These are phyloP conservation scores for Myxozyma melibiosi DNA, from an alignment of 805 yeast genomes.

Conservation along the genomic window DNA sequence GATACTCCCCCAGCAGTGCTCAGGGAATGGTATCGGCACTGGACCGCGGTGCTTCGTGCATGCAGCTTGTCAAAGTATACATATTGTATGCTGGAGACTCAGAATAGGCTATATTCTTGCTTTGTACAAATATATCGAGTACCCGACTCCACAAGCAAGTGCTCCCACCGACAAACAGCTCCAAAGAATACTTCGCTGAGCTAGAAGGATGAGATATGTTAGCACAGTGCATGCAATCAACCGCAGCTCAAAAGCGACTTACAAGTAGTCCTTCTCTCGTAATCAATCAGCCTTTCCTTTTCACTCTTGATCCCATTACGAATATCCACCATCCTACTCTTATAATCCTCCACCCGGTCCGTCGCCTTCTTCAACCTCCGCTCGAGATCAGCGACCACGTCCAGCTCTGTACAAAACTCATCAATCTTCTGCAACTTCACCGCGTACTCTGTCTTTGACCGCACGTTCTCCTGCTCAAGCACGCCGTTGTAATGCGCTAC, in stretches of 20 bases:
- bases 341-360: conserved; percentile 12
- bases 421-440: conserved; percentile 19
- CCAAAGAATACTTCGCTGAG: conserved; percentile 16
- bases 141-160: not conserved
- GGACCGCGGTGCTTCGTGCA: too few species aligned
- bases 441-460: conserved; percentile 8
- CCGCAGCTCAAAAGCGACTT: not conserved
- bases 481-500: not conserved
- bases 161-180: conserved; percentile 2
- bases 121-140: not conserved
- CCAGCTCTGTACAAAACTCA: conserved; percentile 14
- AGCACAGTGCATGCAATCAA: not conserved
- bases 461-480: conserved; percentile 13
- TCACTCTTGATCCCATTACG: conserved; percentile 5
- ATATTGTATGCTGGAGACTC: not conserved
- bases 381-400: conserved; percentile 12
- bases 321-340: conserved; percentile 1
- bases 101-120: not conserved
- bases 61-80: not conserved
- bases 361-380: conserved; percentile 10
- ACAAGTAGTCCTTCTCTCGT: conserved; percentile 8
- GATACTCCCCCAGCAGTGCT: too few species aligned
- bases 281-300: conserved; percentile 10
- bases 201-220: not conserved
- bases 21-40: too few species aligned